Evolutionary conservation across 805 yeast genomes (phyloP), one percentile per base, ranked within the genome.

Genomic region (Lipomyces sp.): DNA sequence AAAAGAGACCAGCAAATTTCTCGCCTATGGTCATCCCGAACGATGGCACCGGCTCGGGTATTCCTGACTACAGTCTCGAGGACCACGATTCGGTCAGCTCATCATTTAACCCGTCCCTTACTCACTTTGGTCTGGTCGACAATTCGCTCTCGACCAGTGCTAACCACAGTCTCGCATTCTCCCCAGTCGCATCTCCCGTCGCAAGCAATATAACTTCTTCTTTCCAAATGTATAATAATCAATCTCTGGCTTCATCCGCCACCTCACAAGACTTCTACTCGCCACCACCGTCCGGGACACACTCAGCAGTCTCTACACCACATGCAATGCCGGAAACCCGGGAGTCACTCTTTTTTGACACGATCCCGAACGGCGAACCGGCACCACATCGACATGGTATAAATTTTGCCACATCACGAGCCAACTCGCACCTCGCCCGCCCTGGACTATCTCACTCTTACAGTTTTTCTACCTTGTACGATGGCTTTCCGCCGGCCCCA

Each of bases 311-410:
- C 11, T 63, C 74, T 15, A 72, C 74, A 18, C 74, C 74, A 11
- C 72, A 72, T 33, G 63, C 71, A 5, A 60, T 66, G 39, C 30
- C 55, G 29, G 74, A 72, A 51, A 51, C 66, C 3, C 67, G 71
- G 32, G 74, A 72, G 18, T 69, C 74, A 10, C 65, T 72, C n/a
- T 72, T 69, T 55, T 72, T 72, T 59, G 74, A 72, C 59, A 45
- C 71, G 8, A 57, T 65, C 56, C 51, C 69, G 32, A 39, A 63
- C 5, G 66, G 64, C 37, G 68, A 64, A 39, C 68, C 68, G 18
- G 71, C 70, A n/a, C 70, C 71, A 10, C 64, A 63, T 50, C 63
- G 68, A 7, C 59, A 68, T n/a, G 57, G 62, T 10, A 30, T 66
- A 45, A 66, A 42, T 8, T 67, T 67, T 18, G 18, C 64, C 18